These are phyloP conservation scores for Leccinum ponderosum DNA, from an alignment of 1,284 basidiomycete genomes.

Conservation along the genomic window DNA sequence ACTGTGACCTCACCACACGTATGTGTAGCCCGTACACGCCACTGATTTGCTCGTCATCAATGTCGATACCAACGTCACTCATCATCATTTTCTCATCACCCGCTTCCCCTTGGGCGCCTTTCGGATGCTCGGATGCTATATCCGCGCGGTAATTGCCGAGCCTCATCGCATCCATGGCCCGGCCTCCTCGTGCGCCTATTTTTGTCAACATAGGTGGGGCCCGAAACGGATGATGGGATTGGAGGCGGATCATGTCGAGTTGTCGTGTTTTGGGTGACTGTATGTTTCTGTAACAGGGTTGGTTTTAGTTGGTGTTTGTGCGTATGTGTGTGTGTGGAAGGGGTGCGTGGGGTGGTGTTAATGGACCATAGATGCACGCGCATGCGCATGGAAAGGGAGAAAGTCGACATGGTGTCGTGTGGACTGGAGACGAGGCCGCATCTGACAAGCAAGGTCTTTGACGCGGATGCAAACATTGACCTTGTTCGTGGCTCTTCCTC, in stretches of 20 bases:
- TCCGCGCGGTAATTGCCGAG: background rate
- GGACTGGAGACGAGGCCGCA: background rate
- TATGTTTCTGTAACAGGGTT: background rate
- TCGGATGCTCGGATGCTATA: constrained; percentile 14
- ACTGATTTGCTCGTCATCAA: background rate
- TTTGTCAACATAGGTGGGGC: constrained; percentile 1
- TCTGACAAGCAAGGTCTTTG: background rate
- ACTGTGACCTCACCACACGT: constrained; percentile 6
- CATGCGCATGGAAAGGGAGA: background rate
- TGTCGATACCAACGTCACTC: background rate
- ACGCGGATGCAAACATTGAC: background rate
- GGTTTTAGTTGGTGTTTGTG: background rate
- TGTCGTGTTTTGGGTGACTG: constrained; percentile 6
- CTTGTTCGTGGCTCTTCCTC: background rate
- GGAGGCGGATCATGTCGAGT: constrained; percentile 1
- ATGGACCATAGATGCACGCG: background rate
- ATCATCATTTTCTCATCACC: constrained; percentile 5
- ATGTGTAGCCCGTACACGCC: background rate
- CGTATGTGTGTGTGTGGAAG: background rate
- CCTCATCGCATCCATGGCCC: constrained; percentile 2
- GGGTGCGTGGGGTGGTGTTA: background rate
- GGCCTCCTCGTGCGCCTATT: background rate
- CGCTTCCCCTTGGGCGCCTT: constrained; percentile 1
- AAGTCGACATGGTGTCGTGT: background rate
- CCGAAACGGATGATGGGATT: constrained; percentile 7